Conservation (phyloP, 768 basidiomycete genomes). For the Tricholoma hemisulphureum region DNA sequence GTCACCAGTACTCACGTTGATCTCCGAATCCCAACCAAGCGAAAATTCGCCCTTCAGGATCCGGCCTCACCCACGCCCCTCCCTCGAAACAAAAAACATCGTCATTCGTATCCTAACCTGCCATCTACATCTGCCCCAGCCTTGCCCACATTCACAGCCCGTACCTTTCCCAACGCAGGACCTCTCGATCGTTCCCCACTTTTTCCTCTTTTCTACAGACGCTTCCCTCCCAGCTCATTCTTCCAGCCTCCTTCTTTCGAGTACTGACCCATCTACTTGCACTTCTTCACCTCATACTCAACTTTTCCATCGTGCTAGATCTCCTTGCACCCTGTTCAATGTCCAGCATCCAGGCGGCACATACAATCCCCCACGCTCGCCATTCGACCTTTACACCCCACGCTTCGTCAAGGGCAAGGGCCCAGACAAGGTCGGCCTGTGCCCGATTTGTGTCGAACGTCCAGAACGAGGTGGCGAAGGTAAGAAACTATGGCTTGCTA, state of each 20-base stretch:
- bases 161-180: slow-evolving; percentile 47
- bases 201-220: slow-evolving; percentile 67
- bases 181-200: slow-evolving; percentile 43
- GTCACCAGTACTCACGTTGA: neutral
- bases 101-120: neutral
- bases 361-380: slow-evolving; percentile 59
- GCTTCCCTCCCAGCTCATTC: slow-evolving; percentile 65
- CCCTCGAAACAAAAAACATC: neutral
- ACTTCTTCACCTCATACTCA: neutral
- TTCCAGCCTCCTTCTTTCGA: slow-evolving; percentile 37
- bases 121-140: neutral
- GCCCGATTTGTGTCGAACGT: slow-evolving; percentile 72
- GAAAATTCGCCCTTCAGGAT: neutral
- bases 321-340: slow-evolving; percentile 36
- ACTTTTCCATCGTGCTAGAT: slow-evolving; percentile 21
- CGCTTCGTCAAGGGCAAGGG: slow-evolving; percentile 73
- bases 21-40: neutral
- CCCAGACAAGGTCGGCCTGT: slow-evolving; percentile 67
- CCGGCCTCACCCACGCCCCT: slow-evolving; percentile 3
- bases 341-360: slow-evolving; percentile 44
- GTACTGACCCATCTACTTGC: slow-evolving; percentile 30
- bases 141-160: slow-evolving; percentile 30
- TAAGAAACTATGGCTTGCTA: slow-evolving; percentile 67
- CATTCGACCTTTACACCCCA: slow-evolving; percentile 74
- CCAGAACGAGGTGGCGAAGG: slow-evolving; percentile 60